phyloP scores from a whole-genome alignment of 257 asterid genomes.

The Solanum piurae region DNA sequence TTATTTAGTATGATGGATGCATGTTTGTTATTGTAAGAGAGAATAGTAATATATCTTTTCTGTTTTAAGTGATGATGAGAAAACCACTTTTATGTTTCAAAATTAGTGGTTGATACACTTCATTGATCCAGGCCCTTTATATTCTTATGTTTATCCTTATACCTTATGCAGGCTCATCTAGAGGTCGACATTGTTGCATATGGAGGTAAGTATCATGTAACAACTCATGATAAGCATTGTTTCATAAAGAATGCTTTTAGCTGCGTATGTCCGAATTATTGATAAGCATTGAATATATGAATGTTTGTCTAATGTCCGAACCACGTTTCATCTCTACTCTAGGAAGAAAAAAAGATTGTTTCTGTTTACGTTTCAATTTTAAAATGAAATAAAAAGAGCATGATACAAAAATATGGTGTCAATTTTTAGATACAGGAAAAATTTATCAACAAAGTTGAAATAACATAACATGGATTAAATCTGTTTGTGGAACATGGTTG shows the following conservation, averaged over 20 bases:
- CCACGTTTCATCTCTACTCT: not conserved
- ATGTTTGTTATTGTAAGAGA: not conserved
- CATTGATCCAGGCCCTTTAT: not conserved
- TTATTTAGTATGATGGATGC: not conserved
- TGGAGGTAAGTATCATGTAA: slow-evolving; percentile 56
- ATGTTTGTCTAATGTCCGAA: not conserved
- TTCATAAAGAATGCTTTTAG: not conserved
- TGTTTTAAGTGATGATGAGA: not conserved
- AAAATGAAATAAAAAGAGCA: not conserved
- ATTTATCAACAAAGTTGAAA: not conserved
- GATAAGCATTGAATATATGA: not conserved
- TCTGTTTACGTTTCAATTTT: not conserved
- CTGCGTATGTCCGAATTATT: not conserved
- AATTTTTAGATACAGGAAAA: not conserved
- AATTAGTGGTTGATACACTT: not conserved
- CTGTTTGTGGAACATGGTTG: not conserved
- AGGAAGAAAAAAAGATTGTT: not conserved
- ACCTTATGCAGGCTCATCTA: slow-evolving; percentile 51
- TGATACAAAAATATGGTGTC: not conserved
- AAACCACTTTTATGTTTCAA: not conserved
- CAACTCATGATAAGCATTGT: not conserved
- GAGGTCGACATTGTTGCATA: slow-evolving; percentile 88
- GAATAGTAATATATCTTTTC: not conserved
- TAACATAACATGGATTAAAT: not conserved
- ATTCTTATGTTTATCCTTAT: not conserved